phyloP scores from a whole-genome alignment of 2,329 filamentous ascomycete genomes.

The Colletotrichum sp. region DNA sequence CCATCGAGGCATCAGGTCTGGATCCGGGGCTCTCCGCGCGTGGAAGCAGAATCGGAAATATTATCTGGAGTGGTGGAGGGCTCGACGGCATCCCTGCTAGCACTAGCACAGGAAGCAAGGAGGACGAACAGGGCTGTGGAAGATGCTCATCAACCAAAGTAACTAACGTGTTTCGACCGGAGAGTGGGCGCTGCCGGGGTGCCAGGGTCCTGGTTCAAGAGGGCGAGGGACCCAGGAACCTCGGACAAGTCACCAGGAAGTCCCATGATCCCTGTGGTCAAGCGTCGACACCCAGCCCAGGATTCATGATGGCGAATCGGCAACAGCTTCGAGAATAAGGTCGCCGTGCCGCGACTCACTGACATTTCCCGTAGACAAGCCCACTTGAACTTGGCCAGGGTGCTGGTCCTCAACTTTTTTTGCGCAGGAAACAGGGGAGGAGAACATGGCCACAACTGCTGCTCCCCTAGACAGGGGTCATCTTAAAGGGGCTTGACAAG shows the following conservation, averaged over 20 bases:
- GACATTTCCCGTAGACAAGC: slow-evolving; percentile 36
- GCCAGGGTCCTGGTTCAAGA: slow-evolving; percentile 18
- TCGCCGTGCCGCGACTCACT: slow-evolving; percentile 22
- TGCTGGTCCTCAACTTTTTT: neutral
- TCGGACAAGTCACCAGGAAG: slow-evolving; percentile 20
- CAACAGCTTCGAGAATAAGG: slow-evolving; percentile 21
- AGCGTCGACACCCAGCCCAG: slow-evolving; percentile 11
- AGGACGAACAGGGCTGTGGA: slow-evolving; percentile 40
- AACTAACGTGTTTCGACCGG: slow-evolving; percentile 47
- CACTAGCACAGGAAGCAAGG: slow-evolving; percentile 37
- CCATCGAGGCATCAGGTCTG: slow-evolving; percentile 14
- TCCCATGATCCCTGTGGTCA: slow-evolving; percentile 19
- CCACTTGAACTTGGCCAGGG: slow-evolving; percentile 12
- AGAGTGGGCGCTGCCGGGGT: slow-evolving; percentile 34
- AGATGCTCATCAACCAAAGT: slow-evolving; percentile 39
- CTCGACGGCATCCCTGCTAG: slow-evolving; percentile 34
- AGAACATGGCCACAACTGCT: neutral
- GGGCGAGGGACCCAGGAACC: slow-evolving; percentile 16
- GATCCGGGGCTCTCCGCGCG: slow-evolving; percentile 49
- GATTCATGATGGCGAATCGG: slow-evolving; percentile 21
- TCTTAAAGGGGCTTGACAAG: neutral
- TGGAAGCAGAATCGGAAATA: slow-evolving; percentile 54
- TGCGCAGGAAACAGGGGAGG: slow-evolving; percentile 5
- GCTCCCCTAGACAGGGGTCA: neutral
- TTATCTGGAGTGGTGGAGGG: slow-evolving; percentile 41